A percentile compares a stretch with the other conserved stretches of the same genome.
Conservation (phyloP, 352 stramenopile genomes). For the Halophytophthora polymorphica region DNA sequence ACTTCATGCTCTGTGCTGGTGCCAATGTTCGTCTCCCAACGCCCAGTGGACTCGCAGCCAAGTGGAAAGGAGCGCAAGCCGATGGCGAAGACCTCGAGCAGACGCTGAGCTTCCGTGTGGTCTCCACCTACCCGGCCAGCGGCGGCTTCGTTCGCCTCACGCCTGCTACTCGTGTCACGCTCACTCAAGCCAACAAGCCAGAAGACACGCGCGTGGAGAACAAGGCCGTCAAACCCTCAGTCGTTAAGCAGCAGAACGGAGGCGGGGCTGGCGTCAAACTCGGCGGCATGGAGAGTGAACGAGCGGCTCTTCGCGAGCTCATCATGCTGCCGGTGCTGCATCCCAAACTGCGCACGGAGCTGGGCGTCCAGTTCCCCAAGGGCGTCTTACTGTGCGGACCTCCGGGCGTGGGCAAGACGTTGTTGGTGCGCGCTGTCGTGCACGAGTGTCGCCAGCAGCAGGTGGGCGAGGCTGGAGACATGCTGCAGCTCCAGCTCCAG, state of each 20-base stretch:
- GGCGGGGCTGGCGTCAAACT: constrained; percentile 27
- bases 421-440: constrained; percentile 70
- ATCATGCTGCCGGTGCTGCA: constrained; percentile 58
- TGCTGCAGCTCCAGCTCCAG: constrained; percentile 44
- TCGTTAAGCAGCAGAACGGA: background rate
- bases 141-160: constrained; percentile 33
- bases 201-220: background rate
- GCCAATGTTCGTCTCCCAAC: constrained; percentile 42
- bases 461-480: constrained; percentile 10
- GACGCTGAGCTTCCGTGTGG: constrained; percentile 34
- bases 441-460: constrained; percentile 48
- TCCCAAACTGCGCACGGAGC: constrained; percentile 23
- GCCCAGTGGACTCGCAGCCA: constrained; percentile 18
- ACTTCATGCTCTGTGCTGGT: constrained; percentile 35
- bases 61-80: constrained; percentile 9
- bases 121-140: constrained; percentile 43
- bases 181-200: constrained; percentile 26
- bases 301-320: constrained; percentile 55
- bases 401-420: constrained; percentile 78
- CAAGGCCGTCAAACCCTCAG: background rate
- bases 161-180: constrained; percentile 45
- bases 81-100: constrained; percentile 1
- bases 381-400: constrained; percentile 71
- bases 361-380: constrained; percentile 70
- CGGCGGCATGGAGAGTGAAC: constrained; percentile 68